Evolutionary conservation across 2,329 filamentous ascomycete species (phyloP), one percentile per base, ranked within the genome.

Genomic region (Mariannaea sp.): DNA sequence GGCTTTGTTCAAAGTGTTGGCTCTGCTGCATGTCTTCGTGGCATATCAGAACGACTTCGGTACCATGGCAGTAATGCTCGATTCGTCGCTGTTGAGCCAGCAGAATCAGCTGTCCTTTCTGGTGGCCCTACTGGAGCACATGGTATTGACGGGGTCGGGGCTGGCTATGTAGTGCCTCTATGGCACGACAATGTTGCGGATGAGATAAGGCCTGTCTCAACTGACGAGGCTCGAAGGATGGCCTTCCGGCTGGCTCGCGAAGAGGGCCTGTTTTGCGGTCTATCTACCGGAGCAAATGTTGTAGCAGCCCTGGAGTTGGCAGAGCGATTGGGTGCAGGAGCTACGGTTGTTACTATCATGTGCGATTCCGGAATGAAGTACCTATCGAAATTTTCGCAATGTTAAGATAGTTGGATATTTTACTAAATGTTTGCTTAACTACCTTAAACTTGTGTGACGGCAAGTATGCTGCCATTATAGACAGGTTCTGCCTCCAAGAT

Each of bases 351-450:
- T 5, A 54, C 51, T 6, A 27, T 54, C 6, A 40, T 45, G 3
- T 49, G 45, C 6, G 51, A 54, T 26, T 49, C 44, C 1, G 44
- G 44, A 8, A 30, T 53, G 1, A 53, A 48, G 10, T 53, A 53
- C 14, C 22, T 24, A 24, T 5, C 22, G 22, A 8, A 5, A 24
- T 24, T 24, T 24, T 24, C 22, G 8, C 22, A 8, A 24, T 8
- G 8, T 24, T 8, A 5, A 8, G 22, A 24, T 24, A n/a, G n/a
- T n/a, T n/a, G n/a, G n/a, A n/a, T n/a, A n/a, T n/a, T n/a, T n/a
- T n/a, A n/a, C n/a, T n/a, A n/a, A n/a, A n/a, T n/a, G n/a, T n/a
- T n/a, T n/a, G n/a, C n/a, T n/a, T n/a, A n/a, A n/a, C n/a, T n/a
- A n/a, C n/a, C n/a, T n/a, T n/a, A n/a, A n/a, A n/a, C n/a, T n/a